Base-by-base conservation (phyloP, 148 eudicot genomes). In the Chenopodium quinoa region DNA sequence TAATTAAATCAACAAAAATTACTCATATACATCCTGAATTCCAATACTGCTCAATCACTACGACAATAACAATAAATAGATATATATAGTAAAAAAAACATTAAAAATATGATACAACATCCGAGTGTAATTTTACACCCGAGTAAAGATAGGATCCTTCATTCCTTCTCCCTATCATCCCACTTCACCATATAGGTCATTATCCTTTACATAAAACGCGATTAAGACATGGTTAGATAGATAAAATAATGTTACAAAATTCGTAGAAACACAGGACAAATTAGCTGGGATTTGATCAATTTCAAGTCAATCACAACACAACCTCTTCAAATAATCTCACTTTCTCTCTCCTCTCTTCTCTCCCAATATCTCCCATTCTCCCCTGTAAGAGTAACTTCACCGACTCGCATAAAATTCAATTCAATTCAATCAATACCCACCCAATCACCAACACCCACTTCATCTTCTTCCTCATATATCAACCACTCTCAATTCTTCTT, bases 371-470 rank as follows among this genome's bases (percentile, higher is more conserved):
- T 25, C 10, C 25, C n/a, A 27, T 20, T 1, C n/a, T 25, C 10
- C 25, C n/a, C 66, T 20, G n/a, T 19, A 70, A 71, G 50, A 71
- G 50, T 40, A 22, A 71, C 75, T 71, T 40, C 75, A 71, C 75
- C 50, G 50, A 71, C n/a, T 71, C 75, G 50, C 50, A 71, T 40
- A 27, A 71, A 71, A 40, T 71, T 40, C 50, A 71, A 71, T 71
- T 71, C 74, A 32, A 32, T 32, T 32, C 37, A 34, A 34, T 34
- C 37, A 34, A 71, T 4, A 71, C 48, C 50, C 52, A 71, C 71
- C 71, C 71, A 29, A 67, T 67, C 71, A 9, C 37, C 62, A 56
- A 56, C 62, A 56, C 2, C 9, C 47, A 12, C 47, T 70, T 32
- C 73, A 3, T 70, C n/a, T 14, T 37, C 29, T 16, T 25, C 27